Conservation (phyloP, 75 land plant species). For the Gnetum montanum region DNA sequence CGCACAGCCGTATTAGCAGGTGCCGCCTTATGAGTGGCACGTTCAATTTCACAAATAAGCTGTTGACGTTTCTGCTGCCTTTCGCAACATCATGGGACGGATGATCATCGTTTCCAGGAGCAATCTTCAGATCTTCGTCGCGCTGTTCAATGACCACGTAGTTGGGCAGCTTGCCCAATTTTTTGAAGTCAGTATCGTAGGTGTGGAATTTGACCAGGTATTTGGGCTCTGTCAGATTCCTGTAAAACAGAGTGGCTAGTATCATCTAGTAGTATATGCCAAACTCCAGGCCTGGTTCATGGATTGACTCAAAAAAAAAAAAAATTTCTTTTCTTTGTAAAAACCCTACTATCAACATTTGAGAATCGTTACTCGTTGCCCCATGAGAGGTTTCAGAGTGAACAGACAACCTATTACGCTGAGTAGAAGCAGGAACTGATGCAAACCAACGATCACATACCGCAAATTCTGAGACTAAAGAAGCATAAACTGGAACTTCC, state of each 20-base stretch:
- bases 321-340: slow-evolving; percentile 55
- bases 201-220: slow-evolving; percentile 43
- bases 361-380: slow-evolving; percentile 22
- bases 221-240: slow-evolving; percentile 58
- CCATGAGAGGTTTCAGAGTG: slow-evolving; percentile 57
- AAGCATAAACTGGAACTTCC: slow-evolving; percentile 26
- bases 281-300: slow-evolving; percentile 39
- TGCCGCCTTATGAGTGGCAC: no score
- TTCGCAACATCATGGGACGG: slow-evolving; percentile 83
- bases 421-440: slow-evolving; percentile 48
- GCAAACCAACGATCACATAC: slow-evolving; percentile 53
- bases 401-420: slow-evolving; percentile 48
- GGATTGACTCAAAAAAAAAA: slow-evolving; percentile 58
- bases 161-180: slow-evolving; percentile 51
- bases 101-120: slow-evolving; percentile 77
- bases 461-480: slow-evolving; percentile 35
- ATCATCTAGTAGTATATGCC: slow-evolving; percentile 69
- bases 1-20: no score
- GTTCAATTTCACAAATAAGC: no score
- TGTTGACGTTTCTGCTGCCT: no score
- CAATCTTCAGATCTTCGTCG: slow-evolving; percentile 42
- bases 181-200: slow-evolving; percentile 40
- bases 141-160: slow-evolving; percentile 73
- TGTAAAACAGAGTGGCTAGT: slow-evolving; percentile 63
- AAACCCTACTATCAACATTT: slow-evolving; percentile 23